Percentiles rank a stretch among this genome's conserved stretches.
Evolutionary conservation across 2,329 filamentous ascomycete genomes (phyloP).

Genomic region (Penicillium hesseltinei): DNA sequence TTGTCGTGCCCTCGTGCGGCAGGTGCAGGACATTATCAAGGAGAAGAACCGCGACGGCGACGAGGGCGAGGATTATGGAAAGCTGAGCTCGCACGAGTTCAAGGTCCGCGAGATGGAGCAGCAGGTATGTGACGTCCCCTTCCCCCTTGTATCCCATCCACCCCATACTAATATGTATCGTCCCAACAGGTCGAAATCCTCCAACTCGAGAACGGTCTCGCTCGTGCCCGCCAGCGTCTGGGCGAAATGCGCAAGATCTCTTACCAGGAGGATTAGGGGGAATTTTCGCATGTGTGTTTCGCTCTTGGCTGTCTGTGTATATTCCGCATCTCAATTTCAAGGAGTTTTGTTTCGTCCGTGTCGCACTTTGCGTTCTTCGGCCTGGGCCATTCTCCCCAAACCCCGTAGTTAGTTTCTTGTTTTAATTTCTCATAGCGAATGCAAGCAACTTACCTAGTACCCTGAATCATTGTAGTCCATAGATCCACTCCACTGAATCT

Average conservation of each 20-base stretch:
- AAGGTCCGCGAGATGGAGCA: conserved; percentile 99
- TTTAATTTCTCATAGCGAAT: conserved; percentile 10
- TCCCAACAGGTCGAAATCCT: conserved; percentile 84
- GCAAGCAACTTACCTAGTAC: neutral
- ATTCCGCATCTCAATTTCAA: conserved; percentile 1
- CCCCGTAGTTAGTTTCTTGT: conserved; percentile 3
- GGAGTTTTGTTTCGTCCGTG: neutral
- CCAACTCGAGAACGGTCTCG: conserved; percentile 84
- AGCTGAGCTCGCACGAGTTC: conserved; percentile 91
- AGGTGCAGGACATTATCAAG: conserved; percentile 92
- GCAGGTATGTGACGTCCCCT: conserved; percentile 65
- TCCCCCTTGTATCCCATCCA: neutral
- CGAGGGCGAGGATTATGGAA: conserved; percentile 81
- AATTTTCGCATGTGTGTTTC: neutral
- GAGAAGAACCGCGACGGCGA: conserved; percentile 75
- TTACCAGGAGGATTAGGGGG: conserved; percentile 70
- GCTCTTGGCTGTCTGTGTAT: conserved; percentile 1
- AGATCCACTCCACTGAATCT: neutral
- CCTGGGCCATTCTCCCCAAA: neutral
- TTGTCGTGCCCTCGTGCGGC: conserved; percentile 81
- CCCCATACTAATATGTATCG: conserved; percentile 12
- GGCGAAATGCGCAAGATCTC: conserved; percentile 99
- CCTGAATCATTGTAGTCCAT: neutral
- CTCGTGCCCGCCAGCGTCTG: conserved; percentile 73
- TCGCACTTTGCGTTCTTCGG: neutral